phyloP scores from a whole-genome alignment of 1,139 yeast species.

The Suzukiozyma palmioleophila region DNA sequence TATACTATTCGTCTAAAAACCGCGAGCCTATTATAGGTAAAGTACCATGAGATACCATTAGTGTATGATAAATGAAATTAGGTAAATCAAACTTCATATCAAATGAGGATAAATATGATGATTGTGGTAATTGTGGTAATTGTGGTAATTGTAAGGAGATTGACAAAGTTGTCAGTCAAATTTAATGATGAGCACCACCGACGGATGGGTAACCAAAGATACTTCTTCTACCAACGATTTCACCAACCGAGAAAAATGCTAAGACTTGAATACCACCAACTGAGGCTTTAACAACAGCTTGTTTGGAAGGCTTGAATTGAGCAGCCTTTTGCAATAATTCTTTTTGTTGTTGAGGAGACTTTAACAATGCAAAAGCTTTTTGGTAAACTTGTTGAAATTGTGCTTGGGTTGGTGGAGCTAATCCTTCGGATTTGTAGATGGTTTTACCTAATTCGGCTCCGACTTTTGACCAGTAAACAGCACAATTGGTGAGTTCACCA shows the following conservation, averaged over 20 bases:
- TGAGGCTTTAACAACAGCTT: constrained; percentile 61
- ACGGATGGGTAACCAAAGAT: constrained; percentile 75
- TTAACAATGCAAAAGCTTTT: constrained; percentile 33
- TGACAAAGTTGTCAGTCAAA: constrained; percentile 1
- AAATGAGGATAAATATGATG: too few relatives aligned
- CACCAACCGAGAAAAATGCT: constrained; percentile 93
- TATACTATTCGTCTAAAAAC: neutral
- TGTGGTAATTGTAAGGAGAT: constrained; percentile 5
- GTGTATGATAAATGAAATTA: too few relatives aligned
- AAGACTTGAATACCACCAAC: constrained; percentile 78
- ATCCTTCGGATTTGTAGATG: constrained; percentile 85
- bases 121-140: neutral
- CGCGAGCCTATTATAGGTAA: neutral
- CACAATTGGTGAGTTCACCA: constrained; percentile 40
- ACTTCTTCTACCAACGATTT: constrained; percentile 93
- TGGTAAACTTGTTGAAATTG: constrained; percentile 79
- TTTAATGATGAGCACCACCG: constrained; percentile 26
- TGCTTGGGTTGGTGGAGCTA: constrained; percentile 82
- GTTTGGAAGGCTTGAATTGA: constrained; percentile 50
- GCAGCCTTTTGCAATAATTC: constrained; percentile 39
- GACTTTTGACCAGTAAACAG: constrained; percentile 88
- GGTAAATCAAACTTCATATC: too few relatives aligned
- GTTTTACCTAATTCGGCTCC: constrained; percentile 83
- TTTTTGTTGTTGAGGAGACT: constrained; percentile 44
- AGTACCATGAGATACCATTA: too few relatives aligned